phyloP scores from a whole-genome alignment of 805 yeast species.

The Sungouiozyma intestinalis region DNA sequence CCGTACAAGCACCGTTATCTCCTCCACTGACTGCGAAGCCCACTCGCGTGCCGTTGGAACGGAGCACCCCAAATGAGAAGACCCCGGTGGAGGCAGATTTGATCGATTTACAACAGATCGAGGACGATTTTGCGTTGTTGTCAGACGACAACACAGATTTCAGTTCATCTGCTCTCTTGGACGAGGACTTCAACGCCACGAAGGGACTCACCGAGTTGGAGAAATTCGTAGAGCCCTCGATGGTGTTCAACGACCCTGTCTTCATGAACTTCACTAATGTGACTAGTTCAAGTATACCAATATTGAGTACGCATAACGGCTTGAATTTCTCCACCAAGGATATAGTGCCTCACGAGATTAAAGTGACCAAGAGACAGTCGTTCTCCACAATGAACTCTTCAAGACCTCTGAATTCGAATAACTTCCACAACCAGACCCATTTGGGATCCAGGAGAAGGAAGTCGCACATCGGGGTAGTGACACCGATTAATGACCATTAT shows the following conservation, averaged over 20 bases:
- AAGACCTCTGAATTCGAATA: not conserved
- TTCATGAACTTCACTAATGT: constrained; percentile 18
- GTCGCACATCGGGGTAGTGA: constrained; percentile 7
- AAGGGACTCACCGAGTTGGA: not conserved
- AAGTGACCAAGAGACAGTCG: constrained; percentile 8
- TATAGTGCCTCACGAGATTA: constrained; percentile 1
- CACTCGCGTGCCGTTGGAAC: not conserved
- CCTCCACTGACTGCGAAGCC: not conserved
- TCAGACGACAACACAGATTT: not conserved
- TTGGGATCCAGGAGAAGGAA: constrained; percentile 6
- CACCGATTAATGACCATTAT: constrained; percentile 1
- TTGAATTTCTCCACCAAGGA: constrained; percentile 8
- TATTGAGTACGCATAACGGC: constrained; percentile 2
- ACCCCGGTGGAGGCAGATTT: not conserved
- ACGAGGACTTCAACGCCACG: not conserved
- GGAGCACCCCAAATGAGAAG: not conserved
- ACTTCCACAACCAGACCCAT: not conserved
- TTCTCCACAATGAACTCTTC: constrained; percentile 2
- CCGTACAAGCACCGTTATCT: not conserved
- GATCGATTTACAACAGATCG: not conserved
- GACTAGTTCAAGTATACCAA: constrained; percentile 18
- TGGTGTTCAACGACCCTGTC: constrained; percentile 21
- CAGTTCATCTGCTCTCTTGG: not conserved
- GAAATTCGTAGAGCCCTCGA: constrained; percentile 22
- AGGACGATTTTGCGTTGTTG: not conserved